Conservation (phyloP, 139 green algal genomes). For the Nannochloris sp. region DNA sequence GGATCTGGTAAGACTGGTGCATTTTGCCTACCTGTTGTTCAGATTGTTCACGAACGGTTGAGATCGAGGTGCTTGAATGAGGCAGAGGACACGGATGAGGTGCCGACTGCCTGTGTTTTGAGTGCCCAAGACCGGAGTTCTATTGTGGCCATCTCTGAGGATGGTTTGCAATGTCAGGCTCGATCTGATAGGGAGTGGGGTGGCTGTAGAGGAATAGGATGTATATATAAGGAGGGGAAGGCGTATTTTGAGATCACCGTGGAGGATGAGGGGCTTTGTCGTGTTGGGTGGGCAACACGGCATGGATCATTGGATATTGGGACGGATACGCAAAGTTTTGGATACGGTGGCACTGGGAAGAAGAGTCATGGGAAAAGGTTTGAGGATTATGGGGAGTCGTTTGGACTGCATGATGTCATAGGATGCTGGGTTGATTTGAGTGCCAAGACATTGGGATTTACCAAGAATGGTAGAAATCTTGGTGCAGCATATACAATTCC, state of each 20-base stretch:
- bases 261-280: conserved; percentile 58
- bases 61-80: neutral
- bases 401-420: conserved; percentile 48
- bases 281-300: conserved; percentile 56
- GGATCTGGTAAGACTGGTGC: conserved; percentile 84
- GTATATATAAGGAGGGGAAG: conserved; percentile 26
- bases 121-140: conserved; percentile 46
- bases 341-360: conserved; percentile 69
- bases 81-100: neutral
- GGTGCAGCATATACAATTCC: conserved; percentile 50
- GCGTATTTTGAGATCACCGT: conserved; percentile 53
- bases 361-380: conserved; percentile 54
- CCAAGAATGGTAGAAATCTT: conserved; percentile 49
- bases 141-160: conserved; percentile 38
- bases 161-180: conserved; percentile 45
- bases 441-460: conserved; percentile 36
- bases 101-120: conserved; percentile 16
- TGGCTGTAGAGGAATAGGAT: conserved; percentile 40
- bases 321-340: conserved; percentile 46
- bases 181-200: conserved; percentile 44
- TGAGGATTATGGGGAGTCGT: conserved; percentile 62
- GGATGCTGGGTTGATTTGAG: conserved; percentile 51
- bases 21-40: conserved; percentile 79
- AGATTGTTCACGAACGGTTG: conserved; percentile 58
- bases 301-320: conserved; percentile 52